Evolutionary conservation across 495 filamentous ascomycete species (phyloP).

Genomic region (Lasiosphaeria ovina): DNA sequence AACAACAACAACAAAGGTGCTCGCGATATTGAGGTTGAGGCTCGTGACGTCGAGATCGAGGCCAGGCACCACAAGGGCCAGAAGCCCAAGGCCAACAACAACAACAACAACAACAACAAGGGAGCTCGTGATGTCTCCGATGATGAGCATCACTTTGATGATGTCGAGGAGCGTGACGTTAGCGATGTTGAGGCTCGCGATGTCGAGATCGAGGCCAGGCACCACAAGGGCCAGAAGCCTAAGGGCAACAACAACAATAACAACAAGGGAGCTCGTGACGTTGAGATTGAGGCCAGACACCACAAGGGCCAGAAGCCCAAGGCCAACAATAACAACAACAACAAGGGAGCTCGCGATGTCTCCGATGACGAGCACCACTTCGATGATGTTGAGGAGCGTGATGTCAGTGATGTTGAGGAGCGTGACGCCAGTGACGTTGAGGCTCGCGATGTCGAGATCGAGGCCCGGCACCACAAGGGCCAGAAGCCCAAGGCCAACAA

Average conservation of each 20-base stretch:
- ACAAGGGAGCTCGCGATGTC: conserved; percentile 4
- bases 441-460: conserved; percentile 7
- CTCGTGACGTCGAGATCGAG: background rate
- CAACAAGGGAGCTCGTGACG: background rate
- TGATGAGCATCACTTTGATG: conserved; percentile 2
- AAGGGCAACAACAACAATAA: conserved; percentile 15
- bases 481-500: conserved; percentile 9
- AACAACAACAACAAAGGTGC: conserved; percentile 5
- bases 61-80: conserved; percentile 15
- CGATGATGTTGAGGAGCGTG: background rate
- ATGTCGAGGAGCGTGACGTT: too few relatives aligned
- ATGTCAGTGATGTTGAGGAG: background rate
- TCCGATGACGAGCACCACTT: conserved; percentile 10
- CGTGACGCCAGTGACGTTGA: background rate
- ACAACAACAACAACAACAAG: conserved; percentile 2
- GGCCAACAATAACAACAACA: background rate
- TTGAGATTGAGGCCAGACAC: background rate
- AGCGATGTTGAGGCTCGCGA: conserved; percentile 3
- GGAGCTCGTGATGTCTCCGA: conserved; percentile 6
- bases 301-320: background rate
- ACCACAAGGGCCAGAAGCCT: conserved; percentile 28
- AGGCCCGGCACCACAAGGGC: conserved; percentile 20
- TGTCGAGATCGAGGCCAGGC: conserved; percentile 12
- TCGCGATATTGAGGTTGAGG: background rate
- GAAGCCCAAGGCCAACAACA: conserved; percentile 18